phyloP scores from a whole-genome alignment of 23 red algal species.

The Agarophyton chilense region DNA sequence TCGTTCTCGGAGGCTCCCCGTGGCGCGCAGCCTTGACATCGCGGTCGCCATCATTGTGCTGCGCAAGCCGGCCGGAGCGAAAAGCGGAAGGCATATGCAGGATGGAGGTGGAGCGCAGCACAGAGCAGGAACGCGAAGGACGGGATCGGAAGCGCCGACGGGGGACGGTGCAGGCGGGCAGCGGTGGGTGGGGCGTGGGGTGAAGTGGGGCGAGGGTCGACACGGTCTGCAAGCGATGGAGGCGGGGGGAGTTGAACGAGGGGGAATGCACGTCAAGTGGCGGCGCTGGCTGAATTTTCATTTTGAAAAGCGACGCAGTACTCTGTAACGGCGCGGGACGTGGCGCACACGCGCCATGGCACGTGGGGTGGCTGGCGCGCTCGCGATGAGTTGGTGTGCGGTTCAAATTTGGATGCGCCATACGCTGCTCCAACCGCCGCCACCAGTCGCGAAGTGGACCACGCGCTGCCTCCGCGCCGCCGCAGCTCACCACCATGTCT shows the following conservation, averaged over 20 bases:
- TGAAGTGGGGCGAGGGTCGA: neutral
- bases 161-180: too few species aligned
- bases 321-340: slow-evolving; percentile 14
- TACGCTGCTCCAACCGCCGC: neutral
- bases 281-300: slow-evolving; percentile 12
- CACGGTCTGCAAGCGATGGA: neutral
- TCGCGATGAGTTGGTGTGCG: neutral
- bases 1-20: neutral
- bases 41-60: slow-evolving; percentile 12
- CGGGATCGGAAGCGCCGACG: too few species aligned
- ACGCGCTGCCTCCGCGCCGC: neutral
- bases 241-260: neutral
- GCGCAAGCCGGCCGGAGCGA: slow-evolving; percentile 18
- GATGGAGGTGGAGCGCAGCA: neutral
- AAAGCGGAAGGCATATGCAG: slow-evolving; percentile 19
- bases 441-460: too few species aligned
- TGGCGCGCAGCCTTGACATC: neutral
- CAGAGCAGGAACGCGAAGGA: neutral
- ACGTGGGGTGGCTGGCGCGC: slow-evolving; percentile 1
- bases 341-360: slow-evolving; percentile 1
- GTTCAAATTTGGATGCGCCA: neutral
- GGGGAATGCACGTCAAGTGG: slow-evolving; percentile 15
- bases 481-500: neutral
- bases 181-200: neutral
- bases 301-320: neutral